phyloP scores from a whole-genome alignment of 2,329 filamentous ascomycete genomes.

The Tolypocladium guangdongense region DNA sequence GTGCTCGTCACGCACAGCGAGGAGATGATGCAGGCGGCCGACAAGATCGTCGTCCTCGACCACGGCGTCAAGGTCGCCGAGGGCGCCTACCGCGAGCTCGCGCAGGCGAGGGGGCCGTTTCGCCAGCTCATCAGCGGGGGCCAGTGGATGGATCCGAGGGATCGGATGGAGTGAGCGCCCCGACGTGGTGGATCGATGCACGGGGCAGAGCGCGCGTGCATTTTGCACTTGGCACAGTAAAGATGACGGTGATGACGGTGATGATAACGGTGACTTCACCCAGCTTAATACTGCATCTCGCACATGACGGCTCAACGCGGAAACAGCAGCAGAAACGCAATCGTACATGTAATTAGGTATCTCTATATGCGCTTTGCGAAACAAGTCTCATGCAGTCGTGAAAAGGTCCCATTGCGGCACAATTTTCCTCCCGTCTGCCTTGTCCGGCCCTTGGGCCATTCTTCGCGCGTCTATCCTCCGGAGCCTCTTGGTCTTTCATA shows the following conservation, averaged over 20 bases:
- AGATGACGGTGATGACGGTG: conserved; percentile 1
- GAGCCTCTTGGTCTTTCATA: neutral
- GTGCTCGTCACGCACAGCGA: conserved; percentile 71
- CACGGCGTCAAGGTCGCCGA: conserved; percentile 54
- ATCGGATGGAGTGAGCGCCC: neutral
- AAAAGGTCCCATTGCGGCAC: neutral
- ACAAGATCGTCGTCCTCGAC: conserved; percentile 63
- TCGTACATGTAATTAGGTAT: conserved; percentile 2
- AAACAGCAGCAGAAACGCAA: neutral
- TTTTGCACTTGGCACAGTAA: neutral
- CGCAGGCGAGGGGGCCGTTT: conserved; percentile 32
- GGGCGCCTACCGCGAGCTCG: conserved; percentile 55
- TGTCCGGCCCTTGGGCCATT: neutral
- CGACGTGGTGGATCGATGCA: no score
- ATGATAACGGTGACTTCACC: neutral
- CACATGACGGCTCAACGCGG: neutral
- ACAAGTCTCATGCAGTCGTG: neutral
- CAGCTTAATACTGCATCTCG: neutral
- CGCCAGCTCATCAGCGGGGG: conserved; percentile 32
- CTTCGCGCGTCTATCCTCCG: neutral
- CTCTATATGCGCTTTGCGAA: neutral
- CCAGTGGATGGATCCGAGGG: conserved; percentile 3
- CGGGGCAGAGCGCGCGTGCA: neutral
- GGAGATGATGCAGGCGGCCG: conserved; percentile 79
- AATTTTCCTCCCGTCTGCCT: neutral